Evolutionary conservation across 805 yeast species (phyloP), one percentile per base, ranked within the genome.

Genomic region (Hyphopichia homilentoma): DNA sequence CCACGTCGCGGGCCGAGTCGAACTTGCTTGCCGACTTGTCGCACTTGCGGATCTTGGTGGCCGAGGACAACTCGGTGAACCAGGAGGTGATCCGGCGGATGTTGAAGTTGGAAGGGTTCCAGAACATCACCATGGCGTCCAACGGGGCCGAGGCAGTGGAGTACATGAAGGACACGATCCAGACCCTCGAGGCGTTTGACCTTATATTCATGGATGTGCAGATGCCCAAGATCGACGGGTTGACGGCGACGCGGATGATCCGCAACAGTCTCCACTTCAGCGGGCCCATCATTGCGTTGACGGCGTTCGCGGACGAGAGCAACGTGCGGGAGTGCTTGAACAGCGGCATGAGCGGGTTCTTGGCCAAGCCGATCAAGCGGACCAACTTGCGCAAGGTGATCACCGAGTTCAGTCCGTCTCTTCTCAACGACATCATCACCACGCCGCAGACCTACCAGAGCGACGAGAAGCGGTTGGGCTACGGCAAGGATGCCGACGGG

Each of bases 161-260:
- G 7, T 62, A 71, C 30, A 79, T 87, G 2, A 68, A 74, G 39
- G 69, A 68, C 21, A 61, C 79, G 2, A 46, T 61, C 16, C 68
- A 57, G 2, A 48, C 56, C 2, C 57, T 57, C 11, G 63, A 63
- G 7, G 48, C 54, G 11, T 87, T 70, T 53, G 90, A 86, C 52
- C 59, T 90, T 33, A 77, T 93, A 2, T 85, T 90, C 52, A 90
- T 90, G 98, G 98, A 90, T 57, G 94, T 90, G 32, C 97, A 90
- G 59, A 90, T 89, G 97, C 97, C 97, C 4, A 81, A 77, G 47
- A 70, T 88, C 44, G 97, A 90, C 54, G 98, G 98, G 3, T 61
- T 89, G 19, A 67, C 78, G 16, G 95, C 97, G 0, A 88, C 97
- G 0, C 76, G 67, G 39, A 68, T 73, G 48, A 82, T 90, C 21